phyloP scores from a whole-genome alignment of 2,329 filamentous ascomycete species.

The Cadophora luteo-olivacea region DNA sequence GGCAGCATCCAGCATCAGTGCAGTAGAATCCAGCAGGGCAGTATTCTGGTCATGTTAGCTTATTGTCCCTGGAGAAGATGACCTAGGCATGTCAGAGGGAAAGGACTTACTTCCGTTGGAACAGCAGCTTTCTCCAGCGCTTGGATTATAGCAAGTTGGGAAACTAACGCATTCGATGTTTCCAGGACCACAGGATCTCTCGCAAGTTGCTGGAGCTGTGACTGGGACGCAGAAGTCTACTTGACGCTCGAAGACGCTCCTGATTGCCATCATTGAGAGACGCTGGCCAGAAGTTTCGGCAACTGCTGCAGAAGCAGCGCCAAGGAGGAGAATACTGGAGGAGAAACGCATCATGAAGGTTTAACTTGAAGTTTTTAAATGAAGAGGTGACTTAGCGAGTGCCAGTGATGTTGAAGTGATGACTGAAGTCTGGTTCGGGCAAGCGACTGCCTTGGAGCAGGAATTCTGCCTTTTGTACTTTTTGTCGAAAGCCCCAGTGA shows the following conservation, averaged over 20 bases:
- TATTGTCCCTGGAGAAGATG: neutral
- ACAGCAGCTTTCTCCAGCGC: conserved; percentile 19
- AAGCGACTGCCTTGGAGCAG: neutral
- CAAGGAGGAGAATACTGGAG: conserved; percentile 2
- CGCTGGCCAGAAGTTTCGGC: conserved; percentile 14
- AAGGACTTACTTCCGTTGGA: conserved; percentile 14
- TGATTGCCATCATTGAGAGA: conserved; percentile 17
- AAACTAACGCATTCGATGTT: conserved; percentile 17
- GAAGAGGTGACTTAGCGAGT: neutral
- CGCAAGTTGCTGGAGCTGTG: conserved; percentile 16
- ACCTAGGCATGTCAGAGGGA: neutral
- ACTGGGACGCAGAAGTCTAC: conserved; percentile 13
- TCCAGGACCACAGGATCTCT: conserved; percentile 19
- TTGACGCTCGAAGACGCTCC: conserved; percentile 12
- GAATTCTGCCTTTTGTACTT: neutral
- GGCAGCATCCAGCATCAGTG: conserved; percentile 17
- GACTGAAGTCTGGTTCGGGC: neutral
- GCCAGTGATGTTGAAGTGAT: neutral
- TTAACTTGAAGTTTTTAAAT: neutral
- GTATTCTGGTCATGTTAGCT: conserved; percentile 14
- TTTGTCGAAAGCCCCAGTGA: neutral
- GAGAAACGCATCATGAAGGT: conserved; percentile 8
- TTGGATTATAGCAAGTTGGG: conserved; percentile 19
- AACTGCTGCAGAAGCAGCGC: conserved; percentile 6
- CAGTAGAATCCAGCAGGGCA: conserved; percentile 17